These are phyloP conservation scores for Candida caryicola DNA, from an alignment of 805 yeast genomes.

Conservation along the genomic window DNA sequence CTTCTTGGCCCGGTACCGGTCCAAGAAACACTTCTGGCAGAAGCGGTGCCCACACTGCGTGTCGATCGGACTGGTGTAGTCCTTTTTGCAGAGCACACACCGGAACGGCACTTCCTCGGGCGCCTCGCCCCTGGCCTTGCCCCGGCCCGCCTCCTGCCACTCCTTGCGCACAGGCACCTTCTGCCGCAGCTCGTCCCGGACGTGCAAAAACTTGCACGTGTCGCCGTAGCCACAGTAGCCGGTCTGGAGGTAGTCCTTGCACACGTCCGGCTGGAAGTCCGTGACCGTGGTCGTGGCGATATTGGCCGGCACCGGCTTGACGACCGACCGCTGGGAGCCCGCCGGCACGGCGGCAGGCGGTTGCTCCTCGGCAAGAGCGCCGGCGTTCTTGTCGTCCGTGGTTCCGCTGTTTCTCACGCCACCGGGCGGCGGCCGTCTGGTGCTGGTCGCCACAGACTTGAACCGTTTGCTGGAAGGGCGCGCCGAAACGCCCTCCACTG, in stretches of 20 bases:
- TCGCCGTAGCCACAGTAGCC: constrained; percentile 98
- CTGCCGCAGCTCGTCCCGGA: constrained; percentile 78
- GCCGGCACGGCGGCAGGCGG: not conserved
- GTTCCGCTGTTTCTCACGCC: too few species aligned
- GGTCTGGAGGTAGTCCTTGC: constrained; percentile 86
- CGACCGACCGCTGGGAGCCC: too few species aligned
- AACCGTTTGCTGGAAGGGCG: too few species aligned
- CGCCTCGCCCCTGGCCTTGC: constrained; percentile 3
- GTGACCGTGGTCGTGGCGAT: constrained; percentile 65
- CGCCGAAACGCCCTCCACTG: too few species aligned
- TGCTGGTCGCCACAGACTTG: too few species aligned
- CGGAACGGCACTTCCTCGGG: constrained; percentile 45
- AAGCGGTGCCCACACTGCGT: constrained; percentile 63
- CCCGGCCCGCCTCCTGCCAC: constrained; percentile 54
- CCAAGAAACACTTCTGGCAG: constrained; percentile 60
- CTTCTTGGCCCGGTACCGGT: constrained; percentile 38
- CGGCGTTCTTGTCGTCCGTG: not conserved
- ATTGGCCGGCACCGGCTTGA: constrained; percentile 33
- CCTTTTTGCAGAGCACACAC: constrained; percentile 58
- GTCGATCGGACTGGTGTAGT: constrained; percentile 53
- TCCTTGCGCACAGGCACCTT: constrained; percentile 65
- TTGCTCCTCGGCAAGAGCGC: not conserved
- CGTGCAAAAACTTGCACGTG: constrained; percentile 89
- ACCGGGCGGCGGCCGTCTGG: too few species aligned
- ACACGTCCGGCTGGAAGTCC: constrained; percentile 91